phyloP scores from a whole-genome alignment of 2,329 filamentous ascomycete species.

The Metarhizium rileyi region DNA sequence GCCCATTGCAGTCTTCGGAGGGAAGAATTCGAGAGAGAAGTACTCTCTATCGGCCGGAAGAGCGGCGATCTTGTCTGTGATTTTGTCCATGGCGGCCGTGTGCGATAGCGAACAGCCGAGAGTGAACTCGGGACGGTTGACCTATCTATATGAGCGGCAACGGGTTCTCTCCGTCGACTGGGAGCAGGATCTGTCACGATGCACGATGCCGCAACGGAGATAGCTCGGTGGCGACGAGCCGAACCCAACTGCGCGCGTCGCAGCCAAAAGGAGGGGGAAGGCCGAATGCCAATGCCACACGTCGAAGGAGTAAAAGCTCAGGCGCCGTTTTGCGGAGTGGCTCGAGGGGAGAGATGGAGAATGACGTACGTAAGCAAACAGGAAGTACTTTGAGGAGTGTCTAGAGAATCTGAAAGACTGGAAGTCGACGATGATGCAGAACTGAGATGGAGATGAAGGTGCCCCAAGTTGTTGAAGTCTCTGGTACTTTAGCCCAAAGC shows the following conservation, averaged over 20 bases:
- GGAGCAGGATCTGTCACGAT: neutral
- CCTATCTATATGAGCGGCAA: slow-evolving; percentile 3
- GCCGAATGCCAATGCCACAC: neutral
- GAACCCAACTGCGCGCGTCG: neutral
- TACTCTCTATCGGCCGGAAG: slow-evolving; percentile 73
- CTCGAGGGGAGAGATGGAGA: neutral
- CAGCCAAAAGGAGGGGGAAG: neutral
- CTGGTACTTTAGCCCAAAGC: slow-evolving; percentile 3
- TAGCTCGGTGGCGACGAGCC: neutral
- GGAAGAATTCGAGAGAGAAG: slow-evolving; percentile 98
- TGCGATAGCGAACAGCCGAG: neutral
- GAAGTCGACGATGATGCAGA: neutral
- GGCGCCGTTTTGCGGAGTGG: neutral
- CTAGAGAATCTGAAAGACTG: neutral
- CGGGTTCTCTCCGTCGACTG: neutral
- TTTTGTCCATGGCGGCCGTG: slow-evolving; percentile 59
- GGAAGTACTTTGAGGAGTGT: too few relatives aligned
- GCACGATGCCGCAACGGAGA: neutral
- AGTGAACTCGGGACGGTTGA: neutral
- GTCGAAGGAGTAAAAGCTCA: neutral
- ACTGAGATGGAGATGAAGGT: neutral
- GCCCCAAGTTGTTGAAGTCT: neutral
- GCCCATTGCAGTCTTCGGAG: slow-evolving; percentile 92
- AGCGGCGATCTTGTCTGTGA: slow-evolving; percentile 90
- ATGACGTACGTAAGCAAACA: neutral